Base-by-base conservation (phyloP, 192 early-diverging fungal species). In the Coemansia sp. region DNA sequence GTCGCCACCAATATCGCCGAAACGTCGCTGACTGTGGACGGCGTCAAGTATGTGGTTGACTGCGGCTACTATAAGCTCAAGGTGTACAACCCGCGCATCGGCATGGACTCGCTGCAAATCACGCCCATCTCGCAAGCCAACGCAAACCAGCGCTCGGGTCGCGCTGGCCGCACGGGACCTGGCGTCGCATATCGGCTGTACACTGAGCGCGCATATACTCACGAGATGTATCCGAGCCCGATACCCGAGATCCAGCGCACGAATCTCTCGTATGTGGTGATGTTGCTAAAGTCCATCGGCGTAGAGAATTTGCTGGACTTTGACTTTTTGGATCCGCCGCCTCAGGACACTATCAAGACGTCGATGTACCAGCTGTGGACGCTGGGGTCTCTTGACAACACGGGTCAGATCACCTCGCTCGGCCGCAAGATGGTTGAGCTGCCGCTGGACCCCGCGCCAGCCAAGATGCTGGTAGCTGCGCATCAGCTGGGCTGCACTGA, bases 1-100 rank as follows among this genome's bases (percentile, higher is more conserved):
- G 91, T 99, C 65, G 94, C 97, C 2, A 99, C 97, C 5, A 99
- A 99, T 83, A 97, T 99, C 75, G 97, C 97, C 29, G 97, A 99
- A 84, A 99, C 97, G 4, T 94, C 93, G 60, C 91, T 99, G 63
- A 99, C 97, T 0, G 96, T 99, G 59, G 97, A 99, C 75, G 97
- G 97, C 56, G 90, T 99, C 51, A 90, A 91, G 31, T 99, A 96
- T 71, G 97, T 99, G 8, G 90, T 99, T 19, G 97, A 99, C 74
- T 88, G 92, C 32, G 97, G 97, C 31, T 99, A 93, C 74, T 90
- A 89, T 67, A 99, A 99, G 76, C 95, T 96, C 71, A 99, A 96
- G 59, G 93, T 90, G 46, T 99, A 94, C 82, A 96, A 99, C 74
- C 92, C 97, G 51, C 92, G 94, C 58, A 88, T 97, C 1, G 96